These are phyloP conservation scores for Exsudoporus frostii DNA, from an alignment of 768 basidiomycete species.

Conservation along the genomic window DNA sequence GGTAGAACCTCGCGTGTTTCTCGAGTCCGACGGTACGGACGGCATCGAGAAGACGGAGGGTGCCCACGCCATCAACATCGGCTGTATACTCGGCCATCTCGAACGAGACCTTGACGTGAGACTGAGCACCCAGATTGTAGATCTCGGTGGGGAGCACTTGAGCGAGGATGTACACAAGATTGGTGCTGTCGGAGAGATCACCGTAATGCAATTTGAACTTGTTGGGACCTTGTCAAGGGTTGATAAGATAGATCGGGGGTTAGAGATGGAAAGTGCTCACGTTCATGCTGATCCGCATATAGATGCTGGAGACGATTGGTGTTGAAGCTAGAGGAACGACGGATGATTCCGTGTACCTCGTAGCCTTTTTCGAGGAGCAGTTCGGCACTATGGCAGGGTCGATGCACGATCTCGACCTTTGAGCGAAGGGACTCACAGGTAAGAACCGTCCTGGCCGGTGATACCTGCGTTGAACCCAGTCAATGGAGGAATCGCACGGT, in stretches of 20 bases:
- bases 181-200: slow-evolving; percentile 93
- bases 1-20: slow-evolving; percentile 92
- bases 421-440: slow-evolving; percentile 59
- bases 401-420: neutral
- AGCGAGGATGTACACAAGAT: slow-evolving; percentile 94
- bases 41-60: slow-evolving; percentile 92
- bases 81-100: slow-evolving; percentile 99
- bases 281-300: slow-evolving; percentile 89
- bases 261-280: slow-evolving; percentile 41
- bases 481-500: slow-evolving; percentile 1
- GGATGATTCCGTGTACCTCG: slow-evolving; percentile 92
- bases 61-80: slow-evolving; percentile 94
- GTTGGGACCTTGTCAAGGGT: slow-evolving; percentile 49
- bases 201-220: slow-evolving; percentile 88
- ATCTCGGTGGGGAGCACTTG: slow-evolving; percentile 94
- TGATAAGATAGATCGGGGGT: neutral
- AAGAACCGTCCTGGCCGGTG: slow-evolving; percentile 95
- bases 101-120: slow-evolving; percentile 98
- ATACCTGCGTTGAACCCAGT: slow-evolving; percentile 55
- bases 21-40: slow-evolving; percentile 94
- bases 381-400: slow-evolving; percentile 57
- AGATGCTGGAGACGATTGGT: slow-evolving; percentile 93
- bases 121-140: slow-evolving; percentile 97
- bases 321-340: slow-evolving; percentile 97
- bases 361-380: slow-evolving; percentile 84